Base-by-base conservation (phyloP, 441 rosid species). In the Euphorbia schlechtendalii region DNA sequence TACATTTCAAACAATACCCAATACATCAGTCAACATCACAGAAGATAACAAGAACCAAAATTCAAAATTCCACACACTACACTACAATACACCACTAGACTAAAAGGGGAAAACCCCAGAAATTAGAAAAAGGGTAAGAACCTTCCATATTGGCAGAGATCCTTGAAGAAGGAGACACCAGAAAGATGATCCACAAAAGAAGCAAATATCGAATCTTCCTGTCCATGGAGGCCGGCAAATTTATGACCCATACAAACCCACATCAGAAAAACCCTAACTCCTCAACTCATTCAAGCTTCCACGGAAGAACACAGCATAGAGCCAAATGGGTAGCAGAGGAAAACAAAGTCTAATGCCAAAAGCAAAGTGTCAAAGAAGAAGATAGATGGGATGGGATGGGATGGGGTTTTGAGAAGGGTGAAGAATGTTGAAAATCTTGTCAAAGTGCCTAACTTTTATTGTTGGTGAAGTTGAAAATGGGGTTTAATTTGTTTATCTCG, bases 111-210 rank as follows among this genome's bases (percentile, higher is more conserved):
- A 56, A 49, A 57, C 21, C 7, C 17, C 13, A 60, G 17, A 53
- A 60, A 69, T 38, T 8, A 46, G 13, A 40, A 59, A 69, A 27
- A 18, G 3, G 38, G 59, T 4, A 48, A 46, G 59, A 54, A 76
- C 80, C 80, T 73, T 76, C 80, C 56, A 56, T 46, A 67, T 76
- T 76, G 28, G 80, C 77, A 14, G 72, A 73, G 76, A 67, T 66
- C 74, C 54, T 59, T 15, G 76, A 65, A 30, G 69, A 18, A 18
- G 68, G 59, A 51, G 34, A 69, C 25, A 54, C 69, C 57, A 59
- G 65, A 63, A 70, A 67, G 66, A 73, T 40, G 54, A 67, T 66
- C 80, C 67, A 72, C 32, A 55, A 53, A 51, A 73, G 43, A 45
- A 55, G 52, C 54, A 55, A 58, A 71, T 56, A 43, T 57, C 62